Percentiles rank a stretch among this genome's conserved stretches.
Evolutionary conservation across 768 basidiomycete species (phyloP).

Genomic region (Collybia sp.): DNA sequence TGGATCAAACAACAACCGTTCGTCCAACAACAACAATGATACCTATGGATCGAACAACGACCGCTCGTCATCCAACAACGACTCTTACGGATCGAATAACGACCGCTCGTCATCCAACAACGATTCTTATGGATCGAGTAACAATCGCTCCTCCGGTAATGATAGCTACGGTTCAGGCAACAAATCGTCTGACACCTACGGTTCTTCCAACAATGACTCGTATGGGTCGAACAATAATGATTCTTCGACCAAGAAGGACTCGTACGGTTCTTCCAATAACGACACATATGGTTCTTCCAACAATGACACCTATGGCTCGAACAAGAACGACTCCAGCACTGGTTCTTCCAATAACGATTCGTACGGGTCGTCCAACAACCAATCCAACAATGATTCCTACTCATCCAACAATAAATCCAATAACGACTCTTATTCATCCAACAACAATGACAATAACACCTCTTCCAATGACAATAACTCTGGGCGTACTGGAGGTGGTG

Average conservation of each 20-base stretch:
- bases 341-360: neutral
- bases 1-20: slow-evolving; percentile 16
- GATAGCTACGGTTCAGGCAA: neutral
- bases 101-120: slow-evolving; percentile 10
- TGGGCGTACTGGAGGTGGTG: slow-evolving; percentile 10
- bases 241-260: too few species aligned
- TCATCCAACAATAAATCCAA: slow-evolving; percentile 9
- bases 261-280: slow-evolving; percentile 21
- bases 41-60: slow-evolving; percentile 15
- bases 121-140: slow-evolving; percentile 8
- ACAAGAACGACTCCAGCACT: neutral
- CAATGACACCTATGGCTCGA: neutral
- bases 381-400: slow-evolving; percentile 1
- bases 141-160: slow-evolving; percentile 14
- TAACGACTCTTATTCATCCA: slow-evolving; percentile 7
- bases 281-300: slow-evolving; percentile 17
- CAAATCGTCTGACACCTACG: slow-evolving; percentile 3
- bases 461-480: slow-evolving; percentile 8
- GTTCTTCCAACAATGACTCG: slow-evolving; percentile 11
- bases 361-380: slow-evolving; percentile 7
- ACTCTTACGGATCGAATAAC: slow-evolving; percentile 10
- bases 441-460: slow-evolving; percentile 12
- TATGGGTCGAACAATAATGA: slow-evolving; percentile 7
- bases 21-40: slow-evolving; percentile 15
- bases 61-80: slow-evolving; percentile 11